Evolutionary conservation across 495 filamentous ascomycete species (phyloP), one percentile per base, ranked within the genome.

Genomic region (Cryomyces antarcticus): DNA sequence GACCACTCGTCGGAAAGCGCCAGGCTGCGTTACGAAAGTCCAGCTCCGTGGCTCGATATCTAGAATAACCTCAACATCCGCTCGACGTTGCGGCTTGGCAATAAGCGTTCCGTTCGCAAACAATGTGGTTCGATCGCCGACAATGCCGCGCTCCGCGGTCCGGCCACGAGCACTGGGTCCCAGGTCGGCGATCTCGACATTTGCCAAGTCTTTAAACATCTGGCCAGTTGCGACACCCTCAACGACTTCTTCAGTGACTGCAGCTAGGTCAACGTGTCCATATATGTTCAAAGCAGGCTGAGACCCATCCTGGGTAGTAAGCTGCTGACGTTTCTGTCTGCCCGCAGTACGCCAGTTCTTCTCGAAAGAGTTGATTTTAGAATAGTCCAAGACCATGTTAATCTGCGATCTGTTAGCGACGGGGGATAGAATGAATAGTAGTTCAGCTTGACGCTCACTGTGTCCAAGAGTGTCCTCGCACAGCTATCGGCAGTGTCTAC

Each of bases 161-260:
- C 17, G 17, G 17, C 17, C 17, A 24, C 17, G 17, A 24, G 17
- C 17, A 12, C 12, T 29, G 0, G 40, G 31, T 4, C 17, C 35
- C n/a, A 38, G 33, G 12, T 39, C 38, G 9, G 38, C 38, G 9
- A 39, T 7, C 5, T 45, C 36, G 29, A 35, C 29, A 13, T 27
- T 48, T 27, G 39, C 28, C 13, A 40, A 38, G 5, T 40, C 42
- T 30, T 40, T 43, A 36, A 50, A 46, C 5, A 43, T 37, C 10
- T 54, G 49, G 6, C 50, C 55, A 1, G 53, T 45, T 9, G 45
- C 48, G 2, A 58, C 49, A 4, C 46, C 48, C 30, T 57, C 57
- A 5, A 60, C 51, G 3, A 60, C 55, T 41, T 60, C 55, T 31
- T 60, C 55, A 1, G 48, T 44, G 5, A 52, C 31, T 7, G 45